Base-by-base conservation (phyloP, 805 yeast genomes). In the Tetrapisispora nanseiensis region DNA sequence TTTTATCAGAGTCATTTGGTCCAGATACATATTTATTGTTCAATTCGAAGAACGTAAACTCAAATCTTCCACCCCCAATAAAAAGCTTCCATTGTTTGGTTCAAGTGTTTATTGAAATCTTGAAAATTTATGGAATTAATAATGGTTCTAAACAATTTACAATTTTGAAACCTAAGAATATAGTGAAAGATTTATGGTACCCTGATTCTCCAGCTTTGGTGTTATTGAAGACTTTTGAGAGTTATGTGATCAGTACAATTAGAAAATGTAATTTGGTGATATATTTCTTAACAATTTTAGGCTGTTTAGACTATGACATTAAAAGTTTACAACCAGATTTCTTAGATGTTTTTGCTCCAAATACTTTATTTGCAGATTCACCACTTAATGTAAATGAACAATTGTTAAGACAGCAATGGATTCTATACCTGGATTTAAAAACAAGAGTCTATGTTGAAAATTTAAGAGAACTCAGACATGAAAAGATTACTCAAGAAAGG, bases 381-480 rank as follows among this genome's bases (percentile, higher is more conserved):
- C 15, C 32, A 3, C 24, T 46, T 11, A 58, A 57, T 29, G 51
- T 49, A 37, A 54, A 51, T 34, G 62, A 86, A 4, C 75, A 80
- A 51, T 66, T 90, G 30, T 66, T 86, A 45, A 87, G 86, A 58
- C 76, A 82, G 9, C 96, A 86, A 52, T 86, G 92, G 0, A 76
- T 76, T 12, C 63, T 90, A 39, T 86, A 73, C 50, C 67, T 90
- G 30, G 97, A 92, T 51, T 71, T 90, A 59, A 92, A 92, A 60
- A 90, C 98, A 0, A 97, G 92, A 62, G 95, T 96, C 0, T 92
- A 79, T 56, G 86, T 92, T 21, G 81, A 96, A 1, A 95, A 95
- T 0, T 62, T 90, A 46, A 86, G 82, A 55, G 70, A 50, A 3
- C 33, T 33, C 39, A 49, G 37, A 46, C 19, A 33, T 11, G 8